Evolutionary conservation across 306 rosid species (phyloP), one percentile per base, ranked within the genome.

Genomic region (Trifolium subterraneum): DNA sequence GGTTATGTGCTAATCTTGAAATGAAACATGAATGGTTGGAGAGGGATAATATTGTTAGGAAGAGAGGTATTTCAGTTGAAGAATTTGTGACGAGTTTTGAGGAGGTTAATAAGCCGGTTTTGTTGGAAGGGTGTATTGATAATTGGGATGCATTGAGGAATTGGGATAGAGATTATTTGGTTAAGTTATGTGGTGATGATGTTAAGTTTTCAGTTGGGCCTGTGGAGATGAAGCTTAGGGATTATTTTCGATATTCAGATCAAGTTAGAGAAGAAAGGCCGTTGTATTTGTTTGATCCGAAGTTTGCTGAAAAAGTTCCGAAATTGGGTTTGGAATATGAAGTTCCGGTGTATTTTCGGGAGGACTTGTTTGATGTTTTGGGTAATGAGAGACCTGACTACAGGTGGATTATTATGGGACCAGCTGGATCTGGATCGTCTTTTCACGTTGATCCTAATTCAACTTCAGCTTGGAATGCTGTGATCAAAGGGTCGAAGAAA

Each of bases 1-100:
- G 98, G 98, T 91, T 94, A 51, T 91, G 97, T 85, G 98, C 97
- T 69, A 94, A 87, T 78, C 96, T 94, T 27, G 98, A 94, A 81
- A 88, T 91, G 96, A 94, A 91, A 68, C 85, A 88, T 0, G 95
- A 91, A 56, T 91, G 98, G 98, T 88, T 88, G 69, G 88, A 87
- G 79, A 91, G 90, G 76, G 96, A 91, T 85, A 91, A 88, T 79
- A 86, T 91, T 51, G 64, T 73, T 48, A 33, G 96, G 33, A 91
- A 84, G 76, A 90, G 73, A 33, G 96, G 90, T 11, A 88, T 94
- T 86, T 94, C 95, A 2, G 86, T 94, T 79, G 93, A 88, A 47
- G 97, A 94, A 11, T 94, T 94, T 58, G 84, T 91, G 55, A 62
- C 72, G 54, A 75, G 74, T 25, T 94, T 90, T 61, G 93, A 94